phyloP scores from a whole-genome alignment of 352 stramenopile genomes.

The Pythium rishiriense region DNA sequence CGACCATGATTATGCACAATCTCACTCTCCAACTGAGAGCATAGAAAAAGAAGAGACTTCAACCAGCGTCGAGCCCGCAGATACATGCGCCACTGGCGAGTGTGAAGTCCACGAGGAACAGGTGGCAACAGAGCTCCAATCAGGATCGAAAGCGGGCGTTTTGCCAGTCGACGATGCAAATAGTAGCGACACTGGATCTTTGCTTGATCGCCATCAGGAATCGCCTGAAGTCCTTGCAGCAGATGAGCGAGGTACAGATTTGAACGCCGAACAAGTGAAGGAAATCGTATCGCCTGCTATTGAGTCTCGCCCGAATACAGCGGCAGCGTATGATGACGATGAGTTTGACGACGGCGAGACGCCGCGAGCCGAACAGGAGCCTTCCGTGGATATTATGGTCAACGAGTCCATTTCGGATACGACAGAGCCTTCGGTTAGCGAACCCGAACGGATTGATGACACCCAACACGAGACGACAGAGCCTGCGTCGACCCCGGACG shows the following conservation, averaged over 20 bases:
- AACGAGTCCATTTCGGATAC: neutral
- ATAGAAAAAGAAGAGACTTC: neutral
- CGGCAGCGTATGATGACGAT: conserved; percentile 11
- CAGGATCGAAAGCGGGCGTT: neutral
- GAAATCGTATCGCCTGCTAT: neutral
- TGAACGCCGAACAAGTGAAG: neutral
- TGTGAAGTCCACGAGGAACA: neutral
- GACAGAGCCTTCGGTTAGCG: neutral
- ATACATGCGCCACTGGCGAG: neutral
- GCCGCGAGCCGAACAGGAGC: neutral
- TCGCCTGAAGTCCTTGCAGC: neutral
- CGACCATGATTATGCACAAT: too few relatives aligned
- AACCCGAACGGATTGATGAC: neutral
- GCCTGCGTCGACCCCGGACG: neutral
- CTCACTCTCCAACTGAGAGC: neutral
- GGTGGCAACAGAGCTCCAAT: neutral
- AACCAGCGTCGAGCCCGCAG: neutral
- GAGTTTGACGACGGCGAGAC: conserved; percentile 8
- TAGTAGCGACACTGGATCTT: neutral
- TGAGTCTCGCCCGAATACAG: conserved; percentile 4
- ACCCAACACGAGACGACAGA: neutral
- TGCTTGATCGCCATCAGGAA: neutral
- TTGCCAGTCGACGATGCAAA: neutral
- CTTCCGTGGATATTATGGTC: neutral
- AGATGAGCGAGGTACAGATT: neutral